Evolutionary conservation across 2,329 filamentous ascomycete species (phyloP), one percentile per base, ranked within the genome.

Genomic region (Myrmaecium sp.): DNA sequence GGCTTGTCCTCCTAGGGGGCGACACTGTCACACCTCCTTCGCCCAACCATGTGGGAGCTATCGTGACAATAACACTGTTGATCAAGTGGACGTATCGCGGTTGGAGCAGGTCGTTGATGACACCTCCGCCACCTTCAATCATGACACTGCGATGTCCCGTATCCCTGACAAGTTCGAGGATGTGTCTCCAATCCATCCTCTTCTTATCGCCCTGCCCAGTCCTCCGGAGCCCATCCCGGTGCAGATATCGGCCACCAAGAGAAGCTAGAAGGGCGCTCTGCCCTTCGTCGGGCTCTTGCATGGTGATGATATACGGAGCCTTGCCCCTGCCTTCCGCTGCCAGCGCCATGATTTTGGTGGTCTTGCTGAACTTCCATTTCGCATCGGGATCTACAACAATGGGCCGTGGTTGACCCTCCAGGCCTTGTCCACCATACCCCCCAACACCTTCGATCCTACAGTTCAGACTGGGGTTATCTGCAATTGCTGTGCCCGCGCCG

Each of bases 21-120:
- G 70, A 74, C 3, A 93, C 80, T 7, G 72, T 62, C 6, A 94
- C 79, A 5, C 82, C 82, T 3, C 79, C 81, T 32, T 67, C 62
- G 2, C 86, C 86, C n/a, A 95, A 61, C 69, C 82, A 95, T 0
- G 73, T 81, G 6, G 86, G 86, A 3, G 86, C 83, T 42, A 94
- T 72, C 0, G 86, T 94, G 31, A 94, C 64, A 40, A 95, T 77
- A 25, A 93, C 73, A 2, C 75, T 75, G 43, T 81, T 66, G 21
- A 92, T 60, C 6, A 83, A 55, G n/a, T 47, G 40, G 10, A 68
- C 58, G 40, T 72, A 69, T 15, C 57, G 55, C 3, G 66, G 60
- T 20, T 65, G 59, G n/a, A 95, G 60, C 11, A 95, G 54, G 19
- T 76, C 69, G 45, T 89, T 91, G 45, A 95, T 81, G 17, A 94